Conservation (phyloP, 1,139 yeast genomes). For the Debaryomyces singareniensis region DNA sequence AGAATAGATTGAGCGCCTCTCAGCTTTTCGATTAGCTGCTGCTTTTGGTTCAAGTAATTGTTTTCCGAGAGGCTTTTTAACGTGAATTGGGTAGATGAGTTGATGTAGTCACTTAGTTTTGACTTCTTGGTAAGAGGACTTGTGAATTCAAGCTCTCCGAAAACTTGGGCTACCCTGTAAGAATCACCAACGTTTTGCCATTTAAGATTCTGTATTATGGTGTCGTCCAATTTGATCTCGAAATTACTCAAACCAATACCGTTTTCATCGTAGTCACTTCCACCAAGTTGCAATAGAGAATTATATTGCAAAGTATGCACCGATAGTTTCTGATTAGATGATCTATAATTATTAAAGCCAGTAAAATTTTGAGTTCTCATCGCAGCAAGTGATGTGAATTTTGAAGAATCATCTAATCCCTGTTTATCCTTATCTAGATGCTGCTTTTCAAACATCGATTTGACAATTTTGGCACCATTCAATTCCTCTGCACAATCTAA, state of each 20-base stretch:
- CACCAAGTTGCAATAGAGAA: constrained; percentile 46
- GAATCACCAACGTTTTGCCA: constrained; percentile 88
- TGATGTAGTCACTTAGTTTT: constrained; percentile 24
- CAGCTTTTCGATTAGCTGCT: constrained; percentile 6
- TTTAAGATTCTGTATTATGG: constrained; percentile 51
- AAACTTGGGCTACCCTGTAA: constrained; percentile 75
- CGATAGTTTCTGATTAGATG: constrained; percentile 18
- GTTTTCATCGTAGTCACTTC: constrained; percentile 29
- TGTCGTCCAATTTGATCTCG: constrained; percentile 67
- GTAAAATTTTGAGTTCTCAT: constrained; percentile 27
- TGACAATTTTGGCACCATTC: constrained; percentile 24
- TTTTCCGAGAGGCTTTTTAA: constrained; percentile 18
- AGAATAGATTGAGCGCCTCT: constrained; percentile 4
- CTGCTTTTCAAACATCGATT: constrained; percentile 26
- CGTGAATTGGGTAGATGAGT: constrained; percentile 31
- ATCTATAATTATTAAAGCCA: constrained; percentile 11
- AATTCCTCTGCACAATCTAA: constrained; percentile 12
- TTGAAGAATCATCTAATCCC: constrained; percentile 18
- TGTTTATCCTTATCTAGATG: constrained; percentile 25
- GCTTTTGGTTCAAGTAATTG: constrained; percentile 10
- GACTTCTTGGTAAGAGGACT: constrained; percentile 16
- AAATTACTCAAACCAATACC: constrained; percentile 50
- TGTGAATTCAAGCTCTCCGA: constrained; percentile 58
- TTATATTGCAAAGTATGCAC: constrained; percentile 32
- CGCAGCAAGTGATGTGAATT: constrained; percentile 27